Conservation (phyloP, 768 basidiomycete species). For the Russula olivacea region DNA sequence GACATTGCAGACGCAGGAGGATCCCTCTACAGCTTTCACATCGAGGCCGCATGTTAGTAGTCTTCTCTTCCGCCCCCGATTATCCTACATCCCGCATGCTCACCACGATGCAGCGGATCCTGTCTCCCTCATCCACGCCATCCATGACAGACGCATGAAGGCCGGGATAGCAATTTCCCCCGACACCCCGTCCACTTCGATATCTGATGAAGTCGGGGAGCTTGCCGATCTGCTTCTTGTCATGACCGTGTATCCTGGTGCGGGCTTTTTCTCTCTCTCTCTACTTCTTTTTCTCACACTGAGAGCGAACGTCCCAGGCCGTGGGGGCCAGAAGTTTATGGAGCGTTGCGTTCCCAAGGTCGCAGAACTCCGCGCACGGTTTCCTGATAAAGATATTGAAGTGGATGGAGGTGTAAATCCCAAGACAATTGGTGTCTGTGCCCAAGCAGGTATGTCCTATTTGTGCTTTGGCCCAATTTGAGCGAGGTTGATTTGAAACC, state of each 20-base stretch:
- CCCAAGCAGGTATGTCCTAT: constrained; percentile 65
- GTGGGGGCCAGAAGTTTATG: constrained; percentile 95
- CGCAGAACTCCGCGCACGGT: constrained; percentile 78
- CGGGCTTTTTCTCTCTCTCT: constrained; percentile 4
- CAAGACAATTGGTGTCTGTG: constrained; percentile 81
- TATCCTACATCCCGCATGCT: neutral
- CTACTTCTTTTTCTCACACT: neutral
- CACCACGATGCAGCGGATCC: constrained; percentile 50
- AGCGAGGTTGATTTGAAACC: neutral
- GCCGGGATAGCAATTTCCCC: constrained; percentile 97
- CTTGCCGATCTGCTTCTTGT: constrained; percentile 93
- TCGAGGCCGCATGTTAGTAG: constrained; percentile 87
- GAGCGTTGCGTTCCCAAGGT: constrained; percentile 92
- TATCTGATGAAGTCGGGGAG: constrained; percentile 78
- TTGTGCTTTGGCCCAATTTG: neutral
- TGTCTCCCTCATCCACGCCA: constrained; percentile 67
- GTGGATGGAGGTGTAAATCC: constrained; percentile 98
- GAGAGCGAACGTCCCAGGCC: constrained; percentile 42
- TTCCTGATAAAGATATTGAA: constrained; percentile 94
- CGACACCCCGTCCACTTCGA: constrained; percentile 81
- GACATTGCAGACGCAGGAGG: constrained; percentile 96
- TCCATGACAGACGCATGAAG: constrained; percentile 82
- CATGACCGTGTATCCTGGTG: constrained; percentile 96
- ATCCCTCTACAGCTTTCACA: constrained; percentile 91
- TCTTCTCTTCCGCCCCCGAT: constrained; percentile 20